Evolutionary conservation across 148 eudicot species (phyloP).

Genomic region (Mesembryanthemum crystallinum): DNA sequence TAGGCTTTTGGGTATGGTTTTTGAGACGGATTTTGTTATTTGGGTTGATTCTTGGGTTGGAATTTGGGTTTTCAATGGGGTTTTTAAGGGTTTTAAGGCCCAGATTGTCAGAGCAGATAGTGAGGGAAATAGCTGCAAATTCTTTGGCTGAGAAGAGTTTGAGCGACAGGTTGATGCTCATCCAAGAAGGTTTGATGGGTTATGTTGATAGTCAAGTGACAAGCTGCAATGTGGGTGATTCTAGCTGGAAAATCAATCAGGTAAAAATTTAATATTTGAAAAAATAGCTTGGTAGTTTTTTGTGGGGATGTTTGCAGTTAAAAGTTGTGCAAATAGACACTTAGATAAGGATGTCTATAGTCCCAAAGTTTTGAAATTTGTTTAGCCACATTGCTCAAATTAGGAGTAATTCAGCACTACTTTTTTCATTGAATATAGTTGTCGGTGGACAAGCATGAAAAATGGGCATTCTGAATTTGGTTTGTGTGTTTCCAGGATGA

Average conservation of each 20-base stretch:
- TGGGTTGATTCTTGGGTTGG: slow-evolving; percentile 32
- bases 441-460: neutral
- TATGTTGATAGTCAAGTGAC: slow-evolving; percentile 32
- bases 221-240: slow-evolving; percentile 37
- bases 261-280: slow-evolving; percentile 20
- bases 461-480: neutral
- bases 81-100: slow-evolving; percentile 41
- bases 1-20: slow-evolving; percentile 22
- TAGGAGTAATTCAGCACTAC: neutral
- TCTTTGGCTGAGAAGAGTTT: slow-evolving; percentile 34
- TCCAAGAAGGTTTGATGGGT: slow-evolving; percentile 40
- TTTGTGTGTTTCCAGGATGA: slow-evolving; percentile 42
- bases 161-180: slow-evolving; percentile 38
- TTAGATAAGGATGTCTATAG: no score
- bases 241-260: slow-evolving; percentile 62
- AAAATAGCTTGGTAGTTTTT: no score
- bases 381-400: neutral
- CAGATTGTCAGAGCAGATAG: slow-evolving; percentile 33
- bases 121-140: slow-evolving; percentile 33
- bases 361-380: neutral
- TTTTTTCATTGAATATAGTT: neutral
- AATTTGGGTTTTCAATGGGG: slow-evolving; percentile 46
- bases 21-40: slow-evolving; percentile 27
- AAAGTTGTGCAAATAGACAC: no score
- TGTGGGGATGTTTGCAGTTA: no score